Evolutionary conservation across 129 eudicot genomes (phyloP).

Genomic region (Rutidosis leptorrhynchoides): DNA sequence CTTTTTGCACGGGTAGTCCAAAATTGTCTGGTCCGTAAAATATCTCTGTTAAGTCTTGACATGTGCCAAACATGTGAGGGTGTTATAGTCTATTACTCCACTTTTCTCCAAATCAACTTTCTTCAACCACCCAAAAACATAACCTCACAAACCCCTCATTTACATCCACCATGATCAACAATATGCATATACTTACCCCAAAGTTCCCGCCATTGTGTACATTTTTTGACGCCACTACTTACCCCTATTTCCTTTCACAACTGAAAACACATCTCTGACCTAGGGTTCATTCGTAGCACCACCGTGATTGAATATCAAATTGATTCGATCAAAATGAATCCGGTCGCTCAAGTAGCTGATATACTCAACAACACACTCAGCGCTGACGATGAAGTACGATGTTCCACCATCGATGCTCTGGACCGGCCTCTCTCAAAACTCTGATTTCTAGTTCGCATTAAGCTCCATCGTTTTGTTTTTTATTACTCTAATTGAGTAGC

Average conservation of each 20-base stretch:
- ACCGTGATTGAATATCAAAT: background rate
- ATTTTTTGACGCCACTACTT: conserved; percentile 25
- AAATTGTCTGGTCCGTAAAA: no score
- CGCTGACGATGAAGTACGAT: conserved; percentile 49
- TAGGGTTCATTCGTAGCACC: conserved; percentile 45
- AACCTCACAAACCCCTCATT: no score
- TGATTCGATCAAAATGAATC: conserved; percentile 24
- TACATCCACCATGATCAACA: no score
- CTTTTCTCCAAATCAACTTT: no score
- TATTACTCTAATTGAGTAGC: conserved; percentile 6
- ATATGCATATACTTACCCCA: no score
- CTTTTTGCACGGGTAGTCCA: no score
- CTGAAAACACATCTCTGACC: conserved; percentile 16
- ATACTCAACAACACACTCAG: conserved; percentile 57
- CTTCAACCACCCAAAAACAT: no score
- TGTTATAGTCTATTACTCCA: no score
- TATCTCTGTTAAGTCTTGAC: no score
- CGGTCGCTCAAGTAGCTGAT: conserved; percentile 34
- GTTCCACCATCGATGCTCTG: conserved; percentile 55
- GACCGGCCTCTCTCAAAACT: conserved; percentile 42
- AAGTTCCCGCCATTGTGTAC: conserved; percentile 32
- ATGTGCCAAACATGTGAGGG: no score
- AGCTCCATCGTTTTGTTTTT: conserved; percentile 54
- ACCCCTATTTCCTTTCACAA: conserved; percentile 11
- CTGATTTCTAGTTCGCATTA: conserved; percentile 47